phyloP scores from a whole-genome alignment of 768 basidiomycete genomes.

The Lentinula sp. region DNA sequence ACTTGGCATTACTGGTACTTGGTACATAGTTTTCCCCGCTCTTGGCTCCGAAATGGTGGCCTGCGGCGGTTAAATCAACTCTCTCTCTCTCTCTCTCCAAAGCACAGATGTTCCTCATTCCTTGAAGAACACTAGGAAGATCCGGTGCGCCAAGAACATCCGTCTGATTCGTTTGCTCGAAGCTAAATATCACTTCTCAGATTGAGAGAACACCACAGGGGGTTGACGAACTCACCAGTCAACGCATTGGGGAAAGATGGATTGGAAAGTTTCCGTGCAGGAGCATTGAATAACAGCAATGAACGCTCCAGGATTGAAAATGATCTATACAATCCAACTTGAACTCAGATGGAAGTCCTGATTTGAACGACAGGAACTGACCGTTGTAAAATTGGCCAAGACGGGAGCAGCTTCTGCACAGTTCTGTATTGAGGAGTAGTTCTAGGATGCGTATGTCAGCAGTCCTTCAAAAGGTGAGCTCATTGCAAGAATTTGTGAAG shows the following conservation, averaged over 20 bases:
- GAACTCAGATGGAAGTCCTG: neutral
- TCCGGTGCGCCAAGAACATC: constrained; percentile 39
- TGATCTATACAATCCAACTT: constrained; percentile 32
- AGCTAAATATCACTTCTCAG: constrained; percentile 25
- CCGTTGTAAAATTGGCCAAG: constrained; percentile 50
- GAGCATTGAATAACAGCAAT: constrained; percentile 59
- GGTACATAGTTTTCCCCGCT: too few species aligned
- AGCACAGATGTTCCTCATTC: constrained; percentile 47
- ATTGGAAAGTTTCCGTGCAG: constrained; percentile 45
- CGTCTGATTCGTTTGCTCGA: constrained; percentile 49
- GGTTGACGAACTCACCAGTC: constrained; percentile 43
- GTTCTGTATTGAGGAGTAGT: constrained; percentile 47
- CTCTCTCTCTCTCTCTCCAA: too few species aligned
- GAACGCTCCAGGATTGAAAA: constrained; percentile 60
- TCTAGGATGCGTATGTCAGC: constrained; percentile 17
- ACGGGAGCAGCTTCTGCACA: constrained; percentile 55
- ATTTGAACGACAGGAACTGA: constrained; percentile 16
- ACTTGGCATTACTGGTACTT: too few species aligned
- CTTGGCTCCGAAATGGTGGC: too few species aligned
- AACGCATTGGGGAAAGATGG: constrained; percentile 56
- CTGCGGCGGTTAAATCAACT: too few species aligned
- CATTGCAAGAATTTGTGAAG: neutral
- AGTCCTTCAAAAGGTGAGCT: neutral
- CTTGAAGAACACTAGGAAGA: constrained; percentile 41
- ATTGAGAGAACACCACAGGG: neutral